A percentile compares a stretch with the other conserved stretches of the same genome.
phyloP scores from a whole-genome alignment of 176 grass and related monocot genomes.

The Calamus simplicifolius region DNA sequence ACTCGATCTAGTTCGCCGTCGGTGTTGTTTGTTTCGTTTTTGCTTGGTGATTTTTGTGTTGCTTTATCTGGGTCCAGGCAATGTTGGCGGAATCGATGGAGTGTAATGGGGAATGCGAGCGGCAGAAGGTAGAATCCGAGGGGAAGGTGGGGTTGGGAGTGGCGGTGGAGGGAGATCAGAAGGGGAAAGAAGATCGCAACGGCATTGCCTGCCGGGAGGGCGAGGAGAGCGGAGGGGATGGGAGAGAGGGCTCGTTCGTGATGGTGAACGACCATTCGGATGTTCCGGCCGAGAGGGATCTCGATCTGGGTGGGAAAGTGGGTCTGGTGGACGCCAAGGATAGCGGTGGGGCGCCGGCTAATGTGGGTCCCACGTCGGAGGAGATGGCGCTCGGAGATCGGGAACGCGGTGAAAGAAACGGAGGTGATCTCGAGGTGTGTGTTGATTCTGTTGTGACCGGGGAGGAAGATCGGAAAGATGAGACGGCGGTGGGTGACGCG shows the following conservation, averaged over 20 bases:
- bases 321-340: neutral
- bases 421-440: neutral
- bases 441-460: slow-evolving; percentile 4
- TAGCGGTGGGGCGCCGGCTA: too few species aligned
- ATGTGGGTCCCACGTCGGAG: neutral
- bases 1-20: too few species aligned
- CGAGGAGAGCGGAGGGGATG: slow-evolving; percentile 29
- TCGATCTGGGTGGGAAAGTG: slow-evolving; percentile 14
- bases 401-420: slow-evolving; percentile 1
- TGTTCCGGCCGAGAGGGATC: slow-evolving; percentile 21
- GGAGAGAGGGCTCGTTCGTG: slow-evolving; percentile 31
- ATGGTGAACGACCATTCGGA: slow-evolving; percentile 45
- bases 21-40: too few species aligned
- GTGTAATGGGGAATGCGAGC: too few species aligned
- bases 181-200: too few species aligned
- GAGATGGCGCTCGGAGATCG: slow-evolving; percentile 8
- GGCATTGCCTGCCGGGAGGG: slow-evolving; percentile 15
- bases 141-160: too few species aligned
- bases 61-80: too few species aligned
- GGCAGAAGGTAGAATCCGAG: too few species aligned
- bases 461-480: neutral
- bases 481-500: neutral
- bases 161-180: too few species aligned
- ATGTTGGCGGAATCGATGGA: too few species aligned
- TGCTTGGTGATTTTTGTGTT: too few species aligned